These are phyloP conservation scores for Shiraia sp. DNA, from an alignment of 2,329 filamentous ascomycete species.

Conservation along the genomic window DNA sequence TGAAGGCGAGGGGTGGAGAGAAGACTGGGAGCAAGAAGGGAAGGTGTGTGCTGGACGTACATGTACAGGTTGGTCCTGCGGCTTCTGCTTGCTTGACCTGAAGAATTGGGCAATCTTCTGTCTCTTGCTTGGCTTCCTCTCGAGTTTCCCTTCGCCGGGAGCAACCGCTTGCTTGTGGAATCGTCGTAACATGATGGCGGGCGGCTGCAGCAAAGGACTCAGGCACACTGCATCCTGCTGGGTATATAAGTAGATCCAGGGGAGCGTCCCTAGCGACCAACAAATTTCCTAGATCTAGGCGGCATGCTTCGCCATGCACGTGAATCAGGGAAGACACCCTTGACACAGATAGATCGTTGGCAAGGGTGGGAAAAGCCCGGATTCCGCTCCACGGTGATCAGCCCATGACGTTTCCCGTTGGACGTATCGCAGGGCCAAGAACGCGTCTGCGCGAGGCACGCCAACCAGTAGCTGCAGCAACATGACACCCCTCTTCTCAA, in stretches of 20 bases:
- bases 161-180: conserved; percentile 26
- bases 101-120: conserved; percentile 39
- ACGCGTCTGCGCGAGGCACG: conserved; percentile 19
- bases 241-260: conserved; percentile 19
- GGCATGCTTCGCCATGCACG: conserved; percentile 19
- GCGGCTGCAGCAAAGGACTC: conserved; percentile 8
- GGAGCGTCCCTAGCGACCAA: conserved; percentile 24
- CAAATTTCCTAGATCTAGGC: conserved; percentile 27
- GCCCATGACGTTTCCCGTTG: conserved; percentile 26
- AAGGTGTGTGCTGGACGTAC: conserved; percentile 17
- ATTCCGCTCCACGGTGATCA: conserved; percentile 29
- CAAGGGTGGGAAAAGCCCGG: conserved; percentile 24
- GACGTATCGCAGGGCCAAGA: conserved; percentile 21
- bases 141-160: conserved; percentile 21
- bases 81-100: conserved; percentile 28
- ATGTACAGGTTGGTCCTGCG: conserved; percentile 22
- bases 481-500: conserved; percentile 9
- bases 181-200: conserved; percentile 35
- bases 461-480: conserved; percentile 23
- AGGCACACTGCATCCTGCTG: conserved; percentile 25
- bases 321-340: conserved; percentile 37
- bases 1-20: conserved; percentile 1
- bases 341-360: conserved; percentile 23
- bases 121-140: conserved; percentile 34
- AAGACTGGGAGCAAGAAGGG: conserved; percentile 1